These are phyloP conservation scores for Talaromyces trachyspermus DNA, from an alignment of 495 filamentous ascomycete species.

Conservation along the genomic window DNA sequence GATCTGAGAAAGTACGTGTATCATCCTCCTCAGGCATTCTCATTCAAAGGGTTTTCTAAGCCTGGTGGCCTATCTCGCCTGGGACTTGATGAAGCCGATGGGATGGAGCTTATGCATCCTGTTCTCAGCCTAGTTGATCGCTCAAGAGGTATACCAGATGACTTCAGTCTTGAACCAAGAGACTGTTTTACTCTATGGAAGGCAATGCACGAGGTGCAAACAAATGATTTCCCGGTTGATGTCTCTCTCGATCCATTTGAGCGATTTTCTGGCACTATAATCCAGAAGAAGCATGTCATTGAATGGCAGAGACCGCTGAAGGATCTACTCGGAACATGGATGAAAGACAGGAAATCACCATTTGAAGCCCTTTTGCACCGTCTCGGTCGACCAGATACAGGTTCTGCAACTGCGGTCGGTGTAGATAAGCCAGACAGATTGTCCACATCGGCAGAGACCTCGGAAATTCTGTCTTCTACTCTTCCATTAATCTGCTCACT, in stretches of 20 bases:
- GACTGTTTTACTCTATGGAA: conserved; percentile 62
- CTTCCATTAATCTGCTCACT: conserved; percentile 56
- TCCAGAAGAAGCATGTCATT: conserved; percentile 56
- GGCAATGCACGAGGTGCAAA: conserved; percentile 48
- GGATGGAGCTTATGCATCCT: conserved; percentile 61
- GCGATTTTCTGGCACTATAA: conserved; percentile 30
- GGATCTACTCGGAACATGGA: conserved; percentile 49
- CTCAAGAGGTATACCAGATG: conserved; percentile 51
- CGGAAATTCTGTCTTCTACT: conserved; percentile 32
- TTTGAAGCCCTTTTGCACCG: conserved; percentile 50
- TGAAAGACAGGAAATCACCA: conserved; percentile 50
- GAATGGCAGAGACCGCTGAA: conserved; percentile 61
- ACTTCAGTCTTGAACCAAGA: conserved; percentile 60
- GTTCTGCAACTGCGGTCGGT: neutral
- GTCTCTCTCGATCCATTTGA: conserved; percentile 38
- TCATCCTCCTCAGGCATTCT: conserved; percentile 39
- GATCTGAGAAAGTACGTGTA: conserved; percentile 68
- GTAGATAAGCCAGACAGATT: no score
- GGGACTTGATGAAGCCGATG: conserved; percentile 44
- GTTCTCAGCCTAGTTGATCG: conserved; percentile 53
- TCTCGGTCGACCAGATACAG: conserved; percentile 9
- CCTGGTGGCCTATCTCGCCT: conserved; percentile 29
- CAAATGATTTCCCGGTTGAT: conserved; percentile 34
- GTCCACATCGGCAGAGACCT: conserved; percentile 10
- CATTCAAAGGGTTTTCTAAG: conserved; percentile 48